Evolutionary conservation across 1,284 basidiomycete genomes (phyloP), one percentile per base, ranked within the genome.

Genomic region (Moniliella sp.): DNA sequence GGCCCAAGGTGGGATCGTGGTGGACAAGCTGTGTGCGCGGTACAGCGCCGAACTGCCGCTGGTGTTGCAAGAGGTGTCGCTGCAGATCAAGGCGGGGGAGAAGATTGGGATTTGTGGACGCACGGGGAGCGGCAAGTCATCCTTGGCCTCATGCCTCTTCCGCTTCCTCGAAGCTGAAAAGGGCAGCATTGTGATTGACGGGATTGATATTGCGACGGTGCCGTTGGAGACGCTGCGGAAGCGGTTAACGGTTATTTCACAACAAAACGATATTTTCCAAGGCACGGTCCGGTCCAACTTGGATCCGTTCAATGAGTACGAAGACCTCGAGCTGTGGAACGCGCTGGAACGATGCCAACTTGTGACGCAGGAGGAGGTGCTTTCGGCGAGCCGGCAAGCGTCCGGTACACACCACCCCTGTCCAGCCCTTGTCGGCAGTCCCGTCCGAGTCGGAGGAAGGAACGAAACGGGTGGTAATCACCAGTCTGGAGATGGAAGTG

Each of bases 141-240:
- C 31, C n/a, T 69, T 93, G 11, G 83, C 83, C 0, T 66, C 91
- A 15, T 79, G 78, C 13, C 83, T 93, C 67, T 93, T 94, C 74
- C 74, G 91, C 32, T 91, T 93, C 49, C 76, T 76, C 4, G 84
- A 94, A 49, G 82, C 83, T 0, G 66, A 70, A 1, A 63, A 65
- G 7, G 86, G 86, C 0, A 69, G 66, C 29, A 93, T 97, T 36
- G 35, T 74, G 13, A 72, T 99, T 30, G 88, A 94, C 61, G 79
- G 70, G n/a, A 47, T 86, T 15, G 79, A 91, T 57, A 80, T 91
- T 36, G 74, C 76, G 0, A 73, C 65, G 4, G 84, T 94, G 40
- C 83, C 83, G 1, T 65, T 88, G 14, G 70, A 80, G 51, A 81
- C 86, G 58, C 67, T 97, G 34, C 71, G 88, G 18, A 74, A 74